These are phyloP conservation scores for Podospora conica DNA, from an alignment of 495 filamentous ascomycete species.

Conservation along the genomic window DNA sequence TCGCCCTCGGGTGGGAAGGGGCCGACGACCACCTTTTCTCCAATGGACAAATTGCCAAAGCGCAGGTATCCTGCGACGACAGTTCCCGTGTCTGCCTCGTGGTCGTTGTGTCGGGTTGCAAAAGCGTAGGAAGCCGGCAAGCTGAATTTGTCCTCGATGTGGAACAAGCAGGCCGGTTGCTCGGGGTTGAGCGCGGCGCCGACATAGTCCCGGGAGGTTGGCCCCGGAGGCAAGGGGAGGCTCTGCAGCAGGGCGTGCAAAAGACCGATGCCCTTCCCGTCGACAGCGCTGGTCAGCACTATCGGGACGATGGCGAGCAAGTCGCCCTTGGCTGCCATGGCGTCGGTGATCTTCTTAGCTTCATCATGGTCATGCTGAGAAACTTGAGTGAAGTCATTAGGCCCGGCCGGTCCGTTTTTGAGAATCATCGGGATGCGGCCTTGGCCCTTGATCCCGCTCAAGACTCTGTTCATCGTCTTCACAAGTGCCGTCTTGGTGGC, in stretches of 20 bases:
- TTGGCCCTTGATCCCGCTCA: constrained; percentile 70
- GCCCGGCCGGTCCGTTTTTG: constrained; percentile 35
- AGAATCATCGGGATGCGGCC: constrained; percentile 69
- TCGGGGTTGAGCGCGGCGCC: constrained; percentile 42
- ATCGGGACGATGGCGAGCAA: constrained; percentile 66
- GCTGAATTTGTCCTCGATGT: constrained; percentile 73
- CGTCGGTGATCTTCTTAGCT: constrained; percentile 44
- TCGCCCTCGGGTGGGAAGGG: constrained; percentile 57
- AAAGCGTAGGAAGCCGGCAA: constrained; percentile 46
- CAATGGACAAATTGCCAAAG: constrained; percentile 70
- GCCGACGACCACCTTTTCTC: constrained; percentile 72
- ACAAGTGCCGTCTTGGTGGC: constrained; percentile 65
- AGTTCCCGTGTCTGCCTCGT: constrained; percentile 38
- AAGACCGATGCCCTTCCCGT: constrained; percentile 72
- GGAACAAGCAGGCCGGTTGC: constrained; percentile 59
- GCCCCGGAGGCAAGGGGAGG: constrained; percentile 62
- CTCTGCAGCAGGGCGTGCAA: constrained; percentile 75
- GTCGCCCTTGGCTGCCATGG: constrained; percentile 40
- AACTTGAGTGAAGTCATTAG: constrained; percentile 31
- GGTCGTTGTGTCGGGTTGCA: constrained; percentile 31
- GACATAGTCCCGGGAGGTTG: constrained; percentile 40
- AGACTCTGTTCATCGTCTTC: constrained; percentile 60
- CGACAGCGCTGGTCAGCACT: constrained; percentile 78
- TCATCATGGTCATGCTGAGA: constrained; percentile 43
- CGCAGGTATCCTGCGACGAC: constrained; percentile 80